These are phyloP conservation scores for Euphrasia arctica DNA, from an alignment of 305 asterid species.

Conservation along the genomic window DNA sequence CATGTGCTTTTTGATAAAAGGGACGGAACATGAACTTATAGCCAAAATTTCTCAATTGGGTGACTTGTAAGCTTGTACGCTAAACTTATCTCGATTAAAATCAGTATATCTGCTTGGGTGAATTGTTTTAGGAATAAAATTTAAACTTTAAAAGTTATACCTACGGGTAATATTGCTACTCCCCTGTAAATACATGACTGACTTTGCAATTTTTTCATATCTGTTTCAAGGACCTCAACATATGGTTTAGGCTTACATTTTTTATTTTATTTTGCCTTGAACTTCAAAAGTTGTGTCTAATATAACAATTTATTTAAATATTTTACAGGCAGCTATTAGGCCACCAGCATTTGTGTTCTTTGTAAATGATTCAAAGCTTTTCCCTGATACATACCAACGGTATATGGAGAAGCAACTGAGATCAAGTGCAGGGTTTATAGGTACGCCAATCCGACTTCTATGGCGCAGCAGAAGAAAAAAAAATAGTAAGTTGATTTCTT, in stretches of 20 bases:
- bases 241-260: not conserved
- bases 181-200: too few species aligned
- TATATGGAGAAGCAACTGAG: slow-evolving; percentile 98
- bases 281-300: too few species aligned
- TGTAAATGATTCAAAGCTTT: slow-evolving; percentile 85
- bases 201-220: not conserved
- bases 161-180: too few species aligned
- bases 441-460: slow-evolving; percentile 94
- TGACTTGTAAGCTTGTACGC: slow-evolving; percentile 8
- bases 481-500: slow-evolving; percentile 40
- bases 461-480: slow-evolving; percentile 94
- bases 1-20: slow-evolving; percentile 11
- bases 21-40: slow-evolving; percentile 5
- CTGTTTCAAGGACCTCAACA: not conserved
- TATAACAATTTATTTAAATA: too few species aligned
- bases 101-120: not conserved
- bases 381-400: slow-evolving; percentile 84
- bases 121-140: too few species aligned
- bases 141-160: too few species aligned
- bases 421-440: slow-evolving; percentile 77
- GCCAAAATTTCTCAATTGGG: slow-evolving; percentile 6
- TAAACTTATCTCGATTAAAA: not conserved
- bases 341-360: slow-evolving; percentile 99
- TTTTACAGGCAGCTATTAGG: slow-evolving; percentile 81
- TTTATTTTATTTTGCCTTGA: too few species aligned